Conservation (phyloP, 2,329 filamentous ascomycete species). For the Aschersonia sp. region DNA sequence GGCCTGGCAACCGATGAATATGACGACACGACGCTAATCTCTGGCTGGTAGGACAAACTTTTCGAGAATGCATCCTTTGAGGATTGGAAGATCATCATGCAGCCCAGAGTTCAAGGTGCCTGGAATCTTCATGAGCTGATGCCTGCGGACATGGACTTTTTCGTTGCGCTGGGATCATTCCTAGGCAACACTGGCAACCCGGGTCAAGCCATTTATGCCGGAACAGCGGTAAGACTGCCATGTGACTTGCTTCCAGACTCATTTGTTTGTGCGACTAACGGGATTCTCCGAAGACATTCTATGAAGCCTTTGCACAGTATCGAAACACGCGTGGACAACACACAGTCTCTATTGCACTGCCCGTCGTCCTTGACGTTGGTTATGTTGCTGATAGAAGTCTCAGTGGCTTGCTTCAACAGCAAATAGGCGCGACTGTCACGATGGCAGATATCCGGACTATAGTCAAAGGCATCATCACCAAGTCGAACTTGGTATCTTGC, state of each 20-base stretch:
- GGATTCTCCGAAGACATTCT: constrained; percentile 18
- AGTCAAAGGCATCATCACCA: constrained; percentile 4
- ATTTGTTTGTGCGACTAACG: neutral
- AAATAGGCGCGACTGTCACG: constrained; percentile 1
- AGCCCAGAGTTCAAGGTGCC: constrained; percentile 23
- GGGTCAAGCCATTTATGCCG: constrained; percentile 34
- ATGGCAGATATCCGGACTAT: constrained; percentile 4
- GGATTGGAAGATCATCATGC: constrained; percentile 16
- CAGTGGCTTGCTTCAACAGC: neutral
- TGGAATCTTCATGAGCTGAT: constrained; percentile 23
- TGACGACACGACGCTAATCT: neutral
- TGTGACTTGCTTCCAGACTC: neutral
- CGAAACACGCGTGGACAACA: constrained; percentile 14
- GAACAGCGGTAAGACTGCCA: constrained; percentile 8
- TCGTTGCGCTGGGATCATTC: constrained; percentile 26
- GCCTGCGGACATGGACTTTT: constrained; percentile 17
- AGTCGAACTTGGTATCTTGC: neutral
- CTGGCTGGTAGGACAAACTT: constrained; percentile 11
- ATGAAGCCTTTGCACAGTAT: constrained; percentile 23
- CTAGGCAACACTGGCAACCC: constrained; percentile 31
- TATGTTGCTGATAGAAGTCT: constrained; percentile 8
- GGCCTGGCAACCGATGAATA: neutral
- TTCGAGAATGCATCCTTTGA: constrained; percentile 20
- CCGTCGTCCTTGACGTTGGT: constrained; percentile 9
- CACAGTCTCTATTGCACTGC: constrained; percentile 7